Evolutionary conservation across 2,329 filamentous ascomycete genomes (phyloP).

Genomic region (Gliomastix tumulicola): DNA sequence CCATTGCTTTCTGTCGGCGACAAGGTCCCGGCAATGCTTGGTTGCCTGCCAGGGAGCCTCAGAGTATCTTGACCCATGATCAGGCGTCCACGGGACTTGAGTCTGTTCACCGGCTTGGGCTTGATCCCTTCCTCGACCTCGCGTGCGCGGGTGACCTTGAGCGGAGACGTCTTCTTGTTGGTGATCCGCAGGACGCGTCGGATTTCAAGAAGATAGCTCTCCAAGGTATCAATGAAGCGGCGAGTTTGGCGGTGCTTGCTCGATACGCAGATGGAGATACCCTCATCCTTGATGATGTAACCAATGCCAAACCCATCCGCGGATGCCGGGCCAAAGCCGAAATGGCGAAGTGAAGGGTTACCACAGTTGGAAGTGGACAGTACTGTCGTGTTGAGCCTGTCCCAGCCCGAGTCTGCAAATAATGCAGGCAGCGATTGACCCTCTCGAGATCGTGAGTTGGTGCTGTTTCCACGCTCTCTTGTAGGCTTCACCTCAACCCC

Average conservation of each 20-base stretch:
- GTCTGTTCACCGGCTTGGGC: slow-evolving; percentile 32
- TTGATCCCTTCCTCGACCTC: slow-evolving; percentile 37
- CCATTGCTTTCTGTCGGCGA: slow-evolving; percentile 62
- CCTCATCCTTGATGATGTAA: slow-evolving; percentile 84
- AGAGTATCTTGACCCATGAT: slow-evolving; percentile 52
- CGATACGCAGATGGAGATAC: slow-evolving; percentile 83
- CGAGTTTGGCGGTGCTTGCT: slow-evolving; percentile 92
- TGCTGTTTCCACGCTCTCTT: slow-evolving; percentile 46
- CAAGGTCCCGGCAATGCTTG: slow-evolving; percentile 40
- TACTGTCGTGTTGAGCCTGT: slow-evolving; percentile 90
- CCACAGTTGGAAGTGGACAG: slow-evolving; percentile 98
- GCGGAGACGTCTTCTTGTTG: slow-evolving; percentile 32
- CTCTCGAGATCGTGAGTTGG: slow-evolving; percentile 38
- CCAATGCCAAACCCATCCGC: slow-evolving; percentile 95
- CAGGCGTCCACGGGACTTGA: slow-evolving; percentile 67
- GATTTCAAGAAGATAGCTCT: slow-evolving; percentile 87
- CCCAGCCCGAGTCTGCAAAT: slow-evolving; percentile 87
- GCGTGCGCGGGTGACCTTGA: slow-evolving; percentile 42
- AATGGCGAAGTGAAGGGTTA: slow-evolving; percentile 89
- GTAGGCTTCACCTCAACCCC: slow-evolving; percentile 24
- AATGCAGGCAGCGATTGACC: slow-evolving; percentile 61
- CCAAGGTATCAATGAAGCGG: slow-evolving; percentile 82
- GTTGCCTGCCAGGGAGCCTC: too few relatives aligned
- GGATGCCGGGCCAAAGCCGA: slow-evolving; percentile 91
- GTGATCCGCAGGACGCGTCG: slow-evolving; percentile 73